phyloP scores from a whole-genome alignment of 2,329 filamentous ascomycete species.

The Aspergillus glaucus region DNA sequence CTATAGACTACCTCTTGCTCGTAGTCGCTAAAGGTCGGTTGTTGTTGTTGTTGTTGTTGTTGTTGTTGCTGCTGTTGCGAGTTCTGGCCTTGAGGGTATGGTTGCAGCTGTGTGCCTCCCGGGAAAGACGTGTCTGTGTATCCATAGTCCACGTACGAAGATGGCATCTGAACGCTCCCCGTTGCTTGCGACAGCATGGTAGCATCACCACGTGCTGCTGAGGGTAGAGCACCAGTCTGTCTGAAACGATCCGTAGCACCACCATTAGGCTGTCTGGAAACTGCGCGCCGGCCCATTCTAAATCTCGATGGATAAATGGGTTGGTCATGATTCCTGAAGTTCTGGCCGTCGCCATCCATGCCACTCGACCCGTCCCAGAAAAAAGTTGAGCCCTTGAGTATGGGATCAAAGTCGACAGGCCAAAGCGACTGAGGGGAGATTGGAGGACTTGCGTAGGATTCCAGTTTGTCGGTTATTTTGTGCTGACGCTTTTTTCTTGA shows the following conservation, averaged over 20 bases:
- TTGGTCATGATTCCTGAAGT: conserved; percentile 69
- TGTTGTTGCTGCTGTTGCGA: conserved; percentile 51
- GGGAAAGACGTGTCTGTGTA: conserved; percentile 49
- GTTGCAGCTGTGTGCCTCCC: conserved; percentile 46
- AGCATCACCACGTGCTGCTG: conserved; percentile 30
- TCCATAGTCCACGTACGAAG: conserved; percentile 45
- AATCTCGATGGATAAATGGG: conserved; percentile 51
- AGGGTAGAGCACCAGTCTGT: conserved; percentile 19
- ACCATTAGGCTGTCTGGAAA: conserved; percentile 44
- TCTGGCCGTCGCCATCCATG: conserved; percentile 73
- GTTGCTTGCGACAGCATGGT: conserved; percentile 29
- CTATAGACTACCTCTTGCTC: conserved; percentile 71
- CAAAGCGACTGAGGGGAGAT: conserved; percentile 61
- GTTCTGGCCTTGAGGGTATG: conserved; percentile 46
- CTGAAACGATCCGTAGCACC: conserved; percentile 40
- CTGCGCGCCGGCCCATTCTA: conserved; percentile 44
- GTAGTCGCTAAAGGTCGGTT: conserved; percentile 47
- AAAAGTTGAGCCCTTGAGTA: conserved; percentile 45
- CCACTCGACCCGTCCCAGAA: conserved; percentile 50
- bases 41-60: conserved; percentile 55
- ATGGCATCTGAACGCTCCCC: conserved; percentile 30
- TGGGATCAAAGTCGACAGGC: conserved; percentile 50
- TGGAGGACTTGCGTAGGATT: conserved; percentile 56
- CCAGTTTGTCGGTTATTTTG: conserved; percentile 51
- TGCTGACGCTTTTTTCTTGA: background rate